Percentiles rank a stretch among this genome's conserved stretches.
Conservation (phyloP, 768 basidiomycete genomes). For the Kwoniella botswanensis region DNA sequence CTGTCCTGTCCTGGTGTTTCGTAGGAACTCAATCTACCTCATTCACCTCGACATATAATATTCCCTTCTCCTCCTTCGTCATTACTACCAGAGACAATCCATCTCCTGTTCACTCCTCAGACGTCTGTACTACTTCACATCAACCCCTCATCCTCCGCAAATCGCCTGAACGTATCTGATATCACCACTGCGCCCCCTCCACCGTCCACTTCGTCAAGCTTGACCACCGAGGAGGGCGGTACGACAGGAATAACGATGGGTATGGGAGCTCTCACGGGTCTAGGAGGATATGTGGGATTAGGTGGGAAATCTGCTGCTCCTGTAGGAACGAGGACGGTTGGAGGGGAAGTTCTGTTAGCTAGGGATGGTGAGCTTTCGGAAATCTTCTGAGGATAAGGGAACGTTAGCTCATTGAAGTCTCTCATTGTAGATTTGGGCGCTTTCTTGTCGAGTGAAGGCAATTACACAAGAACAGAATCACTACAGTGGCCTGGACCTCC, state of each 20-base stretch:
- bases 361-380: conserved; percentile 44
- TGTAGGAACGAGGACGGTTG: conserved; percentile 43
- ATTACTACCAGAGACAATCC: conserved; percentile 67
- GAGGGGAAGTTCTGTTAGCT: conserved; percentile 48
- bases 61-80: conserved; percentile 79
- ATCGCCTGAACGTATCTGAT: conserved; percentile 41
- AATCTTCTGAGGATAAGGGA: background rate
- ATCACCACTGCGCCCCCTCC: conserved; percentile 36
- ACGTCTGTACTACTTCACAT: conserved; percentile 48
- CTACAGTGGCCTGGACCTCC: conserved; percentile 52
- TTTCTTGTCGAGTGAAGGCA: conserved; percentile 51
- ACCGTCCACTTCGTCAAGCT: conserved; percentile 8
- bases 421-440: conserved; percentile 37
- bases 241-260: conserved; percentile 31
- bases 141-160: conserved; percentile 33
- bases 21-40: conserved; percentile 81
- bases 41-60: conserved; percentile 83
- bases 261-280: conserved; percentile 48
- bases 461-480: conserved; percentile 37
- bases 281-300: conserved; percentile 57
- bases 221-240: background rate
- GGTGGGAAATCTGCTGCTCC: conserved; percentile 46
- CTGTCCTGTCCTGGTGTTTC: background rate
- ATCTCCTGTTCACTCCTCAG: conserved; percentile 65
- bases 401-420: background rate